A percentile compares a stretch with the other conserved stretches of the same genome.
Evolutionary conservation across 768 basidiomycete genomes (phyloP).

Genomic region (Kwoniella pini): DNA sequence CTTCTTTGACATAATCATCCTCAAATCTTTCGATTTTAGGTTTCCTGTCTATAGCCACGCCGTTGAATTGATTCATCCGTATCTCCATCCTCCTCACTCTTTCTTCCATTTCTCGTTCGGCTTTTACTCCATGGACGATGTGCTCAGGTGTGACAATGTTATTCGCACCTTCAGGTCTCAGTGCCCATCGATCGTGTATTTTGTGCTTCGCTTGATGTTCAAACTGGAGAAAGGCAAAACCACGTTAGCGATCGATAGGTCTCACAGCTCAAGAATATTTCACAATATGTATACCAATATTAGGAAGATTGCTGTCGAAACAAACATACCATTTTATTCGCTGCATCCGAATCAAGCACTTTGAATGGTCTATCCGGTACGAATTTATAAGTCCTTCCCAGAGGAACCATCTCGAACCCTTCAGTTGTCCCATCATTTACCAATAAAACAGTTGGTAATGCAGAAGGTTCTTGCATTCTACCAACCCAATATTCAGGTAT

Average conservation of each 20-base stretch:
- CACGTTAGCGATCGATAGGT: no score
- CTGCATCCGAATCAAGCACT: constrained; percentile 41
- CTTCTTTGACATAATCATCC: constrained; percentile 42
- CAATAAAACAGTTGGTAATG: constrained; percentile 40
- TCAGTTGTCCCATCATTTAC: constrained; percentile 40
- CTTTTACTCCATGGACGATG: neutral
- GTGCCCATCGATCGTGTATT: constrained; percentile 44
- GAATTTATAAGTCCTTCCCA: constrained; percentile 45
- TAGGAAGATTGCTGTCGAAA: no score
- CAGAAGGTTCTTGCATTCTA: constrained; percentile 35
- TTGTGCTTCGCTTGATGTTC: constrained; percentile 44
- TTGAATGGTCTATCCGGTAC: constrained; percentile 47
- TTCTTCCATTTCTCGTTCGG: constrained; percentile 25
- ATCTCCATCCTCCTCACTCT: constrained; percentile 33
- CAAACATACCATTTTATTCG: constrained; percentile 41
- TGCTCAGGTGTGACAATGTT: constrained; percentile 2
- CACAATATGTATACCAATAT: no score
- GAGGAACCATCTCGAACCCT: constrained; percentile 41
- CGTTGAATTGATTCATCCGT: constrained; percentile 19
- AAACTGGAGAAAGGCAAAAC: constrained; percentile 26
- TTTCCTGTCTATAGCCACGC: constrained; percentile 11
- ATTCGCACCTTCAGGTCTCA: constrained; percentile 28
- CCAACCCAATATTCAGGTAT: constrained; percentile 47
- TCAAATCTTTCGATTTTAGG: constrained; percentile 35
- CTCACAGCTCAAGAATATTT: no score